Evolutionary conservation across 2,329 filamentous ascomycete genomes (phyloP), one percentile per base, ranked within the genome.

Genomic region (Helminthosporium solani): DNA sequence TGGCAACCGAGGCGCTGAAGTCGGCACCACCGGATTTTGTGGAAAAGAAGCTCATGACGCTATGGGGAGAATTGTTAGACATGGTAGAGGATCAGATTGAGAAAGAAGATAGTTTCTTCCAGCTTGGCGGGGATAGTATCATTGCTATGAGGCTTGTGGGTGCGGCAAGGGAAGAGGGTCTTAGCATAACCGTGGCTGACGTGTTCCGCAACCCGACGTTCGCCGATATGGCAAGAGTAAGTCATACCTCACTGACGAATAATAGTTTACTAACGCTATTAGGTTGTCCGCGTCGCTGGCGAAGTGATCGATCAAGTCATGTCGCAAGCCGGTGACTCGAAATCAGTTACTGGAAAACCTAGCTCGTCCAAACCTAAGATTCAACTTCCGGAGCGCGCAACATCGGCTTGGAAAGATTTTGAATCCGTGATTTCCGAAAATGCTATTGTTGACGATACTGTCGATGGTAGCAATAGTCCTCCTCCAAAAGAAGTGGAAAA

Each of bases 231-330:
- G 53, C 64, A 16, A 56, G 60, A 33, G 62, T 63, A 53, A 53
- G 56, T 47, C 19, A 19, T 23, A 2, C 18, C 3, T 23, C 8
- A 21, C 8, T 3, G 44, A 0, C 7, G 23, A 6, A 33, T n/a
- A 8, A 19, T 14, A 27, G 37, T 6, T 9, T 25, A 25, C 54
- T 61, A 35, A 59, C 30, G 9, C 15, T n/a, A 18, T 15, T 12
- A 64, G 61, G 61, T 66, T 36, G 64, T 67, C 16, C 61, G 63
- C 16, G 61, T 66, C 9, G 64, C 64, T 19, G 64, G 64, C 3
- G 64, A 66, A 40, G 63, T 67, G 18, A 65, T 67, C 25, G 64
- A 67, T 33, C 61, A 67, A 49, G 61, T 67, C 33, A 66, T 66
- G 59, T 65, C 61, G 20, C 56, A 62, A 36, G 60, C 58, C 19